Conservation (phyloP, 2,329 filamentous ascomycete genomes). For the Raffaelea arxii region DNA sequence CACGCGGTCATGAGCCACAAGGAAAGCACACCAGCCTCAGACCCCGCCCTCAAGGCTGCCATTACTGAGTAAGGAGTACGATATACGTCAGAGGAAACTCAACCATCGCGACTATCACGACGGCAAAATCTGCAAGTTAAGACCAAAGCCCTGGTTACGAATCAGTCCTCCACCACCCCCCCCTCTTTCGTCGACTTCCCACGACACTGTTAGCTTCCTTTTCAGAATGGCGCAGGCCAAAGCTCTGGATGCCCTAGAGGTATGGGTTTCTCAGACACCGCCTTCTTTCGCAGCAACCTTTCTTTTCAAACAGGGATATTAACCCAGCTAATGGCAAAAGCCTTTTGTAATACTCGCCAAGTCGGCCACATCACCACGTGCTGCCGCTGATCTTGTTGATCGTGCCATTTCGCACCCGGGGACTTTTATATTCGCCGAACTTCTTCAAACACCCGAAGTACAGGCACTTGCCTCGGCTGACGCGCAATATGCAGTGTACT, state of each 20-base stretch:
- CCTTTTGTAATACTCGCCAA: slow-evolving; percentile 88
- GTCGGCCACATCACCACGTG: slow-evolving; percentile 72
- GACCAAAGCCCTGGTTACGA: too few relatives aligned
- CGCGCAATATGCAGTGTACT: slow-evolving; percentile 52
- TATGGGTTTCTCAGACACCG: slow-evolving; percentile 21
- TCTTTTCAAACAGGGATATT: too few relatives aligned
- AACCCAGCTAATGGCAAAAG: slow-evolving; percentile 36
- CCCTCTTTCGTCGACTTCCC: too few relatives aligned
- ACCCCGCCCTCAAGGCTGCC: too few relatives aligned
- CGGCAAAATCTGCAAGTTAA: too few relatives aligned
- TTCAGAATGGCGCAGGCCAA: slow-evolving; percentile 62
- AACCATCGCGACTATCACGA: too few relatives aligned
- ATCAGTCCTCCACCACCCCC: too few relatives aligned
- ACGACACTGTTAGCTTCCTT: too few relatives aligned
- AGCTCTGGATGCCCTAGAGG: slow-evolving; percentile 55
- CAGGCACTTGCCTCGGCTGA: slow-evolving; percentile 51
- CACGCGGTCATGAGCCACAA: too few relatives aligned
- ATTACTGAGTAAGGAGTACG: too few relatives aligned
- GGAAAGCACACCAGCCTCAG: too few relatives aligned
- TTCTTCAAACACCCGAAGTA: slow-evolving; percentile 73
- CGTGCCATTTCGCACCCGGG: slow-evolving; percentile 84
- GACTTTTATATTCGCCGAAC: slow-evolving; percentile 88
- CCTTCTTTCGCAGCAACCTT: neutral
- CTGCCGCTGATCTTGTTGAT: slow-evolving; percentile 74
- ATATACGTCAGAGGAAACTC: too few relatives aligned